Evolutionary conservation across 371 early-diverging fungal genomes (phyloP).

Genomic region (Mortierella polycephala): DNA sequence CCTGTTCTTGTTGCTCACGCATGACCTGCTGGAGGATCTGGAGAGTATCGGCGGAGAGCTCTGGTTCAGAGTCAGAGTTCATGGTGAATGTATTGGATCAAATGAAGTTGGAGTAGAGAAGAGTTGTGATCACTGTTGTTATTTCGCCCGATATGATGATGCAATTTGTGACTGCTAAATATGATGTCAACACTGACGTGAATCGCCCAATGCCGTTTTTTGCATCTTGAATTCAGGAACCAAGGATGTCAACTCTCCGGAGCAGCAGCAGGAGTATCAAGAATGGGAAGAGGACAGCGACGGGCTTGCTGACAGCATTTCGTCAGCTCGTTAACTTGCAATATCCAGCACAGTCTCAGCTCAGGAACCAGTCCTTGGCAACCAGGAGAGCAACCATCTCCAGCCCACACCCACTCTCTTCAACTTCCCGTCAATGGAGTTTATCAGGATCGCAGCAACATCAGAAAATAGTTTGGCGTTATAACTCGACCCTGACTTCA

Average conservation of each 20-base stretch:
- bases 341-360: conserved; percentile 5
- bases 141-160: too few species aligned
- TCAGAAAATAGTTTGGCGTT: background rate
- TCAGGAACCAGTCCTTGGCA: background rate
- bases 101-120: too few species aligned
- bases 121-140: too few species aligned
- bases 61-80: conserved; percentile 44
- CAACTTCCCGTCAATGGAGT: background rate
- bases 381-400: background rate
- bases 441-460: background rate
- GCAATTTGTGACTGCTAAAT: too few species aligned
- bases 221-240: too few species aligned
- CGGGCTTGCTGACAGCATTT: conserved; percentile 20
- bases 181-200: too few species aligned
- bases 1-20: conserved; percentile 64
- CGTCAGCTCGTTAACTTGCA: conserved; percentile 14
- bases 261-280: background rate
- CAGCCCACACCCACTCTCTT: background rate
- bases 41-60: conserved; percentile 64
- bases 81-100: conserved; percentile 8
- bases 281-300: background rate
- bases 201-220: conserved; percentile 1
- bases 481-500: too few species aligned
- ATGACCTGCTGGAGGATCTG: conserved; percentile 70
- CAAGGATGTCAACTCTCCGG: background rate